Evolutionary conservation across 768 basidiomycete genomes (phyloP).

Genomic region (Leccinum longicurvipes): DNA sequence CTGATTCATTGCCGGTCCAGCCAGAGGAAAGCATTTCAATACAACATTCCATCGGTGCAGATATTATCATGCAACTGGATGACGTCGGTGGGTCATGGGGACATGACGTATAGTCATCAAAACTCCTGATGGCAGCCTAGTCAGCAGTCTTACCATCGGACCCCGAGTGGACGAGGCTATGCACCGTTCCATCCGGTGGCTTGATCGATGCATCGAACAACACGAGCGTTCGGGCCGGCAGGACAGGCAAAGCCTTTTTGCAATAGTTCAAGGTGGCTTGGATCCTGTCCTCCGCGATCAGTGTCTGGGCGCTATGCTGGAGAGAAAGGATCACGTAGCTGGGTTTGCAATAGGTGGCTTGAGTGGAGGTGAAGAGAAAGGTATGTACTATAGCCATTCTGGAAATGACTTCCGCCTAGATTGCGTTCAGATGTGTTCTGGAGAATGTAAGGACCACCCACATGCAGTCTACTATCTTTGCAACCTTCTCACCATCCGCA

Average conservation of each 20-base stretch:
- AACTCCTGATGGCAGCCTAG: conserved; percentile 34
- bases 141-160: conserved; percentile 76
- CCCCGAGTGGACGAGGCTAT: conserved; percentile 85
- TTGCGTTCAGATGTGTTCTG: conserved; percentile 68
- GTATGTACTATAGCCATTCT: conserved; percentile 34
- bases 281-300: conserved; percentile 65
- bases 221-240: conserved; percentile 68
- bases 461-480: background rate
- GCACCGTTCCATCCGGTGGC: conserved; percentile 85
- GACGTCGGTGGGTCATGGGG: conserved; percentile 66
- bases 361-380: conserved; percentile 91
- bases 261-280: conserved; percentile 88
- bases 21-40: conserved; percentile 90
- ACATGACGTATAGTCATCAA: background rate
- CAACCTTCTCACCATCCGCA: conserved; percentile 28
- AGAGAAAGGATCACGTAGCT: conserved; percentile 70
- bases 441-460: conserved; percentile 57
- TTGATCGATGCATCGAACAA: conserved; percentile 79
- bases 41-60: conserved; percentile 87
- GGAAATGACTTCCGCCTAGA: conserved; percentile 5
- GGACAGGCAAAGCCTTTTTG: conserved; percentile 78
- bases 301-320: conserved; percentile 80
- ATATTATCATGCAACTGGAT: conserved; percentile 94
- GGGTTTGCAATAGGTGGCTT: conserved; percentile 91
- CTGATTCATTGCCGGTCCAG: conserved; percentile 33